Evolutionary conservation across 257 asterid species (phyloP).

Genomic region (Solanum commersonii): DNA sequence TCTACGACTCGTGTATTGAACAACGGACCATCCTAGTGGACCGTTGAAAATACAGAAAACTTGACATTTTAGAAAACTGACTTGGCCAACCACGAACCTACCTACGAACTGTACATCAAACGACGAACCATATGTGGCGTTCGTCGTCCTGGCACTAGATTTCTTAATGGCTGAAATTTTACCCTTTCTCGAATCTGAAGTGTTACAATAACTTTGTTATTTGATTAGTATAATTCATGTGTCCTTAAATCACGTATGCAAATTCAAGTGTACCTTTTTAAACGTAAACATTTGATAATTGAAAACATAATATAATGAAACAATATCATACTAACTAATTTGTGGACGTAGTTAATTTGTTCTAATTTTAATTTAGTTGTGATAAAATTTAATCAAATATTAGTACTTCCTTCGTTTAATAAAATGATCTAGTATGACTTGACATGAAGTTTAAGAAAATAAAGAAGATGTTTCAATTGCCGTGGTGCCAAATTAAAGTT

Average conservation of each 20-base stretch:
- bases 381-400: not conserved
- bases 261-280: not conserved
- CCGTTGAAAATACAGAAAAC: not conserved
- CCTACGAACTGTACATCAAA: not conserved
- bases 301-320: not conserved
- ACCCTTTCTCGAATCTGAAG: not conserved
- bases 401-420: not conserved
- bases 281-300: not conserved
- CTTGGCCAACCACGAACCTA: not conserved
- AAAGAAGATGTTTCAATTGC: too few species aligned
- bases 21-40: not conserved
- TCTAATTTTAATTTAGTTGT: not conserved
- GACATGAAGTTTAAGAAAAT: not conserved
- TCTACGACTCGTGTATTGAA: not conserved
- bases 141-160: not conserved
- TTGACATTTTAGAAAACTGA: not conserved
- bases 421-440: not conserved
- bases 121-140: not conserved
- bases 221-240: too few species aligned
- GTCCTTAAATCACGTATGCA: not conserved
- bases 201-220: not conserved
- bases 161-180: not conserved
- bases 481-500: not conserved
- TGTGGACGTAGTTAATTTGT: not conserved
- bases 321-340: not conserved